Conservation (phyloP, 2,329 filamentous ascomycete genomes). For the Endocalyx cinctus region DNA sequence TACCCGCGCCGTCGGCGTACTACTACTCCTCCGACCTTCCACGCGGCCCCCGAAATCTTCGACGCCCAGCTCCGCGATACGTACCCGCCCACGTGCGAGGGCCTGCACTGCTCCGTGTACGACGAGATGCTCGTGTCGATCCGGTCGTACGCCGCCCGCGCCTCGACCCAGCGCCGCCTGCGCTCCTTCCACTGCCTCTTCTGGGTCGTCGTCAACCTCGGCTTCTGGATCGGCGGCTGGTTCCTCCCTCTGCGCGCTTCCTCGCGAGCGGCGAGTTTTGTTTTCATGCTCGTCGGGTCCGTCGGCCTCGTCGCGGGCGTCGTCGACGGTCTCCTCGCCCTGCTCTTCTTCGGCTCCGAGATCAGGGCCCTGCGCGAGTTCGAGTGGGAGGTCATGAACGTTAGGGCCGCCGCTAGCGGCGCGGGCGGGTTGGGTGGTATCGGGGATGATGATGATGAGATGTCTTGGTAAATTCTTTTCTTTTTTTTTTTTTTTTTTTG, state of each 20-base stretch:
- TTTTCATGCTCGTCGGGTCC: conserved; percentile 76
- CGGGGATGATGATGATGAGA: conserved; percentile 15
- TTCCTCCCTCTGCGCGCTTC: conserved; percentile 75
- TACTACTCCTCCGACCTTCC: too few species aligned
- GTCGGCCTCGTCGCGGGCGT: conserved; percentile 71
- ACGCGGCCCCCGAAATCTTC: too few species aligned
- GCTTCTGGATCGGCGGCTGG: conserved; percentile 78
- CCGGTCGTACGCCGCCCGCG: conserved; percentile 62
- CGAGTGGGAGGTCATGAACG: conserved; percentile 82
- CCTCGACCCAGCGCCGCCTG: conserved; percentile 66
- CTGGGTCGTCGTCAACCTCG: conserved; percentile 63
- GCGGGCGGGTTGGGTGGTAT: conserved; percentile 13
- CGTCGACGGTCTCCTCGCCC: conserved; percentile 78
- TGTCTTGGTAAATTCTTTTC: conserved; percentile 13
- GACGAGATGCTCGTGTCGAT: conserved; percentile 71
- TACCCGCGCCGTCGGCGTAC: too few species aligned
- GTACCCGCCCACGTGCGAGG: conserved; percentile 13
- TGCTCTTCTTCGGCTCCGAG: conserved; percentile 83
- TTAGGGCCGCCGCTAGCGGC: conserved; percentile 41
- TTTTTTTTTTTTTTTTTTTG: too few species aligned
- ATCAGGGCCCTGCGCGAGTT: conserved; percentile 82
- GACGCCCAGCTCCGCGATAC: conserved; percentile 22
- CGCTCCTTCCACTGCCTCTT: conserved; percentile 70
- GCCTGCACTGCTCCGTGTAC: conserved; percentile 50
- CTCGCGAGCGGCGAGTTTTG: too few species aligned